Base-by-base conservation (phyloP, 257 asterid genomes). In the Ballota nigra region DNA sequence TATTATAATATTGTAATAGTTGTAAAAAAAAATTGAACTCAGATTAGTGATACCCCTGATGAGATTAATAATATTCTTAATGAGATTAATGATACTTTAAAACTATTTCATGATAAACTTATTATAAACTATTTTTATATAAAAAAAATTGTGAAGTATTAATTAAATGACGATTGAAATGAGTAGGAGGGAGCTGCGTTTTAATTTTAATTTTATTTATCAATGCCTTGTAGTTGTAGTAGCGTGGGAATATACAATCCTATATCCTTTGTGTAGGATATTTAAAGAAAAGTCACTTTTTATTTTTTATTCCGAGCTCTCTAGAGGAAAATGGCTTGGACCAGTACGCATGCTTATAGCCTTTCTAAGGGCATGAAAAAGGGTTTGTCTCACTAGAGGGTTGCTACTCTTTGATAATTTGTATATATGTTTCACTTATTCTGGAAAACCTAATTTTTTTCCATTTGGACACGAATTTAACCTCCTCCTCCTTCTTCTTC, bases 321-420 rank as follows among this genome's bases (percentile, higher is more conserved):
- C 19, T 5, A 8, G 24, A 38, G 8, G 40, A 76, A 76, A 68
- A 65, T 68, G 58, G 59, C 19, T 47, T 69, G 38, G 29, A 52
- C 26, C 58, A 29, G 72, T 68, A 43, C 77, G 86, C 86, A 69
- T 78, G 83, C 86, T 72, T 69, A 40, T 52, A 58, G 57, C 52
- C 40, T 58, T 36, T 68, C n/a, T 16, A 77, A 13, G 58, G 51
- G 66, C 69, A 67, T 41, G 73, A 65, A 36, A 65, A 71, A 31
- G 55, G 73, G 11, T 29, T 47, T 69, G 68, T 69, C 83, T 78
- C 76, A 75, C 63, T 63, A 51, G 69, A 75, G 58, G 36, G 16
- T 75, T 58, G 45, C 57, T 63, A 58, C 18, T 68, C 51, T 78
- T 55, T 49, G 15, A 68, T 71, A 15, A 16, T 18, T 19, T 51